Percentiles rank a stretch among this genome's conserved stretches.
Conservation (phyloP, 192 early-diverging fungal species). For the Coemansia reversa region DNA sequence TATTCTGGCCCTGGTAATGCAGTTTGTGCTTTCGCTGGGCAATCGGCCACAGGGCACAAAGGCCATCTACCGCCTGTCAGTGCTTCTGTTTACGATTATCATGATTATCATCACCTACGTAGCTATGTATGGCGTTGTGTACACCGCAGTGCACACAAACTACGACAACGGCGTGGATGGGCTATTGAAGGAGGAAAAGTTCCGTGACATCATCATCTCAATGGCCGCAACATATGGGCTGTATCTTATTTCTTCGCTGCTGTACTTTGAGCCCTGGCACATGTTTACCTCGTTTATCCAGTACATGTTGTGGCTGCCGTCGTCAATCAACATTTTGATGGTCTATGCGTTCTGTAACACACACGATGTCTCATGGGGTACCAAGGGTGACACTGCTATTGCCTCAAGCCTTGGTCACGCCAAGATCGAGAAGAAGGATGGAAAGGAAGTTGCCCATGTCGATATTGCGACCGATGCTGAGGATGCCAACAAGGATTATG, state of each 20-base stretch:
- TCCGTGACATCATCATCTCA: slow-evolving; percentile 81
- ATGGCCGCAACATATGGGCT: slow-evolving; percentile 78
- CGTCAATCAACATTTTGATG: slow-evolving; percentile 89
- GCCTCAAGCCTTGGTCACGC: slow-evolving; percentile 74
- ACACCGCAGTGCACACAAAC: slow-evolving; percentile 50
- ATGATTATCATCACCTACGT: slow-evolving; percentile 85
- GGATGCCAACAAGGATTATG: slow-evolving; percentile 83
- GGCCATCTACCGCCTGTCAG: slow-evolving; percentile 69
- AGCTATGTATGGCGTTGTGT: slow-evolving; percentile 62
- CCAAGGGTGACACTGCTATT: slow-evolving; percentile 81
- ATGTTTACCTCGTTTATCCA: slow-evolving; percentile 87
- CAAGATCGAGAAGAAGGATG: slow-evolving; percentile 65
- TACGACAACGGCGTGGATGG: slow-evolving; percentile 46
- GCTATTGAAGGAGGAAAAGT: slow-evolving; percentile 55
- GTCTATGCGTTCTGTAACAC: slow-evolving; percentile 94
- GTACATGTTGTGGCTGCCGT: slow-evolving; percentile 84
- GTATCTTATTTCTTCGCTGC: slow-evolving; percentile 75
- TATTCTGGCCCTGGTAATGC: slow-evolving; percentile 73
- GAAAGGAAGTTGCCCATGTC: slow-evolving; percentile 70
- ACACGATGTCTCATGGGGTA: slow-evolving; percentile 96
- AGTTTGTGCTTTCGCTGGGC: slow-evolving; percentile 89
- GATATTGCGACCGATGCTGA: slow-evolving; percentile 71
- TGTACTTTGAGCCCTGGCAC: slow-evolving; percentile 88
- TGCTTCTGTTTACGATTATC: slow-evolving; percentile 81
- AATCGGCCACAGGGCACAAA: slow-evolving; percentile 94